These are phyloP conservation scores for Neoscytalidium dimidiatum DNA, from an alignment of 2,329 filamentous ascomycete genomes.

Conservation along the genomic window DNA sequence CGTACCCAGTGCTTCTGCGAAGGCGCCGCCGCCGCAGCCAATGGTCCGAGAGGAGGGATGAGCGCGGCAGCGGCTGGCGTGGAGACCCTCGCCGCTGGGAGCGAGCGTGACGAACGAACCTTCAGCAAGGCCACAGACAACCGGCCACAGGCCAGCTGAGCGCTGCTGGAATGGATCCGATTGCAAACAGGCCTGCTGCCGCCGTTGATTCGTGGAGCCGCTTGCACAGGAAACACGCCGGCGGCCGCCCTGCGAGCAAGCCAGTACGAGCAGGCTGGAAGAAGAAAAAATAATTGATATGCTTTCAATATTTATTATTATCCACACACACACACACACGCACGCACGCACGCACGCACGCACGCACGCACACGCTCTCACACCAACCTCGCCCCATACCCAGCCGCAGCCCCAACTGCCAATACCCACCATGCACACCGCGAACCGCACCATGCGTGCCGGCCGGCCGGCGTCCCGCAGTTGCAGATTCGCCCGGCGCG, in stretches of 20 bases:
- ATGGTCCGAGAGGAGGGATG: conserved; percentile 6
- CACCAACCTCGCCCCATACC: not conserved
- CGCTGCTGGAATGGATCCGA: conserved; percentile 5
- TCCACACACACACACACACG: not conserved
- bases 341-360: not conserved
- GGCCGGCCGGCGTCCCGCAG: conserved; percentile 14
- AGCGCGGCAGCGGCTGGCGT: conserved; percentile 14
- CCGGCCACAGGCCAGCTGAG: not conserved
- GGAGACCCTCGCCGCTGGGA: conserved; percentile 3
- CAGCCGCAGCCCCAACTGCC: not conserved
- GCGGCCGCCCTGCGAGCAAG: not conserved
- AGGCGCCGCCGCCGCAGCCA: conserved; percentile 1
- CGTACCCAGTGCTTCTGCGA: not conserved
- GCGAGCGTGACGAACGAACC: not conserved
- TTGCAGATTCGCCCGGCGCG: conserved; percentile 16
- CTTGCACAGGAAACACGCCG: not conserved
- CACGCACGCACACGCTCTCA: not conserved
- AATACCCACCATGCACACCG: not conserved
- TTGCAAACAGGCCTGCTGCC: conserved; percentile 5
- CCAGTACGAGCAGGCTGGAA: not conserved
- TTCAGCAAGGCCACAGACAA: too few species aligned
- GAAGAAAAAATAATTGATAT: not conserved
- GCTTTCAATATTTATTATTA: not conserved
- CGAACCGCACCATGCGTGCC: not conserved
- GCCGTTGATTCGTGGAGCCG: conserved; percentile 13